Base-by-base conservation (phyloP, 805 yeast species). In the Kluyveromyces lactis region DNA sequence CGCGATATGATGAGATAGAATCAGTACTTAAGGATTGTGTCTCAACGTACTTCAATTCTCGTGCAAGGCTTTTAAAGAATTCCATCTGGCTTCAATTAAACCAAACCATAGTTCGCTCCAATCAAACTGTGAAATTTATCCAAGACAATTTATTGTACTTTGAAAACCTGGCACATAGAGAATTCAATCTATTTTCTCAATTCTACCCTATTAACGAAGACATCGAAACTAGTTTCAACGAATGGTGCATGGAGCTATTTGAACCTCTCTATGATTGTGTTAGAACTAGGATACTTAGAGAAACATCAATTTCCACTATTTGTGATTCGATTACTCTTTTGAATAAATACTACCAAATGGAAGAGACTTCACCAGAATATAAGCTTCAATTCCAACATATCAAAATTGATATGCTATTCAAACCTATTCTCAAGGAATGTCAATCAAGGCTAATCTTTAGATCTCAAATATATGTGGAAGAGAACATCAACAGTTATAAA, bases 361-460 rank as follows among this genome's bases (percentile, higher is more conserved):
- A 81, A 38, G 79, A 73, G n/a, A 50, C 49, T 35, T 54, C 58
- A n/a, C 49, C 47, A 39, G 60, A 52, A 31, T 52, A 56, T 47
- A 33, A 38, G 11, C 44, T 38, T 32, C 63, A 62, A 41, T 61
- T 60, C 33, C 53, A 43, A 16, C 50, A 55, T 32, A 49, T 60
- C n/a, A 69, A 75, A 42, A 71, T 72, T 44, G 84, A 79, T 8
- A 69, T 67, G 32, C 60, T 86, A 4, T 79, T 85, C 45, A 75
- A 74, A 40, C 89, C 94, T 0, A 73, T 86, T 9, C 58, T 82
- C 18, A 77, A 79, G 41, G 95, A 83, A 51, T 75, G 81, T 0
- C 97, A 90, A 60, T 71, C 85, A 2, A 67, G 96, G 43, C 66
- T 90, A 29, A 80, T 86, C 2, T 84, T 89, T 58, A 69, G 90